phyloP scores from a whole-genome alignment of 1,139 yeast genomes.

The Taiozyma sp. region DNA sequence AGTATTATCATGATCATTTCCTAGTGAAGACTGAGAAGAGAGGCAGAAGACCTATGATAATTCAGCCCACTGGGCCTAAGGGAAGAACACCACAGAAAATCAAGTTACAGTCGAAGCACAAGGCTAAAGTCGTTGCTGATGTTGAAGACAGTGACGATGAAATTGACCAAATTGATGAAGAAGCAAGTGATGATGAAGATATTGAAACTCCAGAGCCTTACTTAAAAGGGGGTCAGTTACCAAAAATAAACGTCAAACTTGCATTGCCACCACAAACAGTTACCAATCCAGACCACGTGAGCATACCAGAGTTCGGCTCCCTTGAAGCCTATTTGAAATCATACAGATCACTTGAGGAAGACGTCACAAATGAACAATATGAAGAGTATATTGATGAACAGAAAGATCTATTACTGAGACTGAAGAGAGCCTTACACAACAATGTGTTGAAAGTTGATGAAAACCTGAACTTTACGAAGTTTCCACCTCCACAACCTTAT shows the following conservation, averaged over 20 bases:
- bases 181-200: constrained; percentile 14
- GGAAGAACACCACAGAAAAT: background rate
- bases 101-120: background rate
- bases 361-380: constrained; percentile 24
- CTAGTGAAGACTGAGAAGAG: constrained; percentile 5
- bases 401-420: constrained; percentile 35
- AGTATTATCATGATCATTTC: constrained; percentile 17
- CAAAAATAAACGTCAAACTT: constrained; percentile 40
- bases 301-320: constrained; percentile 34
- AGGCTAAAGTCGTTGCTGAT: background rate
- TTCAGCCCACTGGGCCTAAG: background rate
- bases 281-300: constrained; percentile 74
- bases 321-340: constrained; percentile 44
- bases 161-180: background rate
- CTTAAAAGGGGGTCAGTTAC: constrained; percentile 19
- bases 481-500: constrained; percentile 29
- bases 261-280: constrained; percentile 55
- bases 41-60: background rate
- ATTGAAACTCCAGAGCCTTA: constrained; percentile 14
- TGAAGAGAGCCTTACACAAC: constrained; percentile 50
- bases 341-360: constrained; percentile 57
- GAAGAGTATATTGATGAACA: constrained; percentile 43
- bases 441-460: constrained; percentile 44
- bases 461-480: constrained; percentile 29
- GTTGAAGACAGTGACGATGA: background rate